Percentiles rank a stretch among this genome's conserved stretches.
phyloP scores from a whole-genome alignment of 768 basidiomycete genomes.

The Russula virescens region DNA sequence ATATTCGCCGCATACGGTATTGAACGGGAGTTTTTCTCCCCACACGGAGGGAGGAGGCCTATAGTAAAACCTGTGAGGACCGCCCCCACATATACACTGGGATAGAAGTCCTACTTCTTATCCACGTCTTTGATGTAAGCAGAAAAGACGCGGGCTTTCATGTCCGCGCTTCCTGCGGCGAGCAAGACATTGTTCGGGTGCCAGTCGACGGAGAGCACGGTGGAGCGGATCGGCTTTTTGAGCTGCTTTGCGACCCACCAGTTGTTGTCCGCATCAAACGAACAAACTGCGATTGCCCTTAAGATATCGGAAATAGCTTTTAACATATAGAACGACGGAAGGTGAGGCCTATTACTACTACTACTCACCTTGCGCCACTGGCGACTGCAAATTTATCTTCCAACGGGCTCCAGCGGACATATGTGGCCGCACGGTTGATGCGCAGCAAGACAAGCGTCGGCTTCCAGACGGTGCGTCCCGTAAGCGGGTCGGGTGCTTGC shows the following conservation, averaged over 20 bases:
- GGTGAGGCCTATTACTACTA: no score
- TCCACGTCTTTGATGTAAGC: slow-evolving; percentile 99
- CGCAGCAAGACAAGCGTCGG: slow-evolving; percentile 93
- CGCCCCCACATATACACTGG: no score
- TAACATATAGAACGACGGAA: slow-evolving; percentile 1
- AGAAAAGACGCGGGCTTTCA: slow-evolving; percentile 96
- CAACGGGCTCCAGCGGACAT: slow-evolving; percentile 92
- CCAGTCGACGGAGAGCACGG: slow-evolving; percentile 93
- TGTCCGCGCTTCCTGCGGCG: slow-evolving; percentile 95
- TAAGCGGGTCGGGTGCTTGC: slow-evolving; percentile 63
- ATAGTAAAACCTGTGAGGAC: not conserved
- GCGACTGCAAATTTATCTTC: slow-evolving; percentile 99
- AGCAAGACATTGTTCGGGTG: slow-evolving; percentile 98
- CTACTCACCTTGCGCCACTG: slow-evolving; percentile 78
- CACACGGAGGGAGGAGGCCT: slow-evolving; percentile 88
- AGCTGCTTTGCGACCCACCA: slow-evolving; percentile 98
- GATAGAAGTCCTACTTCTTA: slow-evolving; percentile 52
- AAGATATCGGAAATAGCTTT: slow-evolving; percentile 1
- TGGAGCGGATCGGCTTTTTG: slow-evolving; percentile 96
- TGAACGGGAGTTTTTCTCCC: slow-evolving; percentile 98
- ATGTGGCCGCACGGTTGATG: slow-evolving; percentile 93
- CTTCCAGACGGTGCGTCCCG: slow-evolving; percentile 78
- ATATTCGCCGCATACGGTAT: slow-evolving; percentile 95
- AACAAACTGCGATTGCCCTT: slow-evolving; percentile 93
- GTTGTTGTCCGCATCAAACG: slow-evolving; percentile 94